Base-by-base conservation (phyloP, 768 basidiomycete species). In the Boletus sp. region DNA sequence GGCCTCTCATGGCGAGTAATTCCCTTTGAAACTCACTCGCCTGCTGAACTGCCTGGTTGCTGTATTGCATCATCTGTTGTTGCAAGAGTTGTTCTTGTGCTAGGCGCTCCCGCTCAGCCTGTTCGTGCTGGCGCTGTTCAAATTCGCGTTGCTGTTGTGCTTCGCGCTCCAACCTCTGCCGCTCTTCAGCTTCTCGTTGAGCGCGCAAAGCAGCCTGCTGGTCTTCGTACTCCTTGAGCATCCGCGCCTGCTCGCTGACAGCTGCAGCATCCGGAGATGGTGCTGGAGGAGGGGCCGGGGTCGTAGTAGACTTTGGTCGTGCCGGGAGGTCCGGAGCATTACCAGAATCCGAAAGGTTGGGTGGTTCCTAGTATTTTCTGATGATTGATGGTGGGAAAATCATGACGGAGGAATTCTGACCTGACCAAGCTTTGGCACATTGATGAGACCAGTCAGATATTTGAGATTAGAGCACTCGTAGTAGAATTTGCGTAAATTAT, bases 401-500 rank as follows among this genome's bases (percentile, higher is more conserved):
- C 50, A 32, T 5, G 52, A 34, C 7, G 11, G 14, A 50, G 43
- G 19, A 33, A 14, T 52, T 30, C 51, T 50, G 64, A 93, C 93
- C 67, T 90, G 86, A 42, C 93, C 96, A 34, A 99, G 80, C 71
- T 98, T 99, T 11, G 97, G 97, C 3, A 99, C 95, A 70, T 98
- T 99, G 66, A 98, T 97, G 32, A 99, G 80, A 42, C 95, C 92
- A 10, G 97, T 99, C 49, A 99, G 75, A 72, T 97, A 99, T 71
- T 97, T 98, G 61, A 99, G 82, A 74, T 98, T 98, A 10, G 94
- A 97, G 69, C 97, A 99, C 69, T 99, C 97, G 69, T 98, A 98
- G 77, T 98, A 98, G 75, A 97, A 99, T 70, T 96, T 93, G 58
- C 97, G 87, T 10, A 99, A 80, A 59, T 84, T 88, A 66, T 94